Base-by-base conservation (phyloP, 768 basidiomycete species). In the Tricholoma flavovirens region DNA sequence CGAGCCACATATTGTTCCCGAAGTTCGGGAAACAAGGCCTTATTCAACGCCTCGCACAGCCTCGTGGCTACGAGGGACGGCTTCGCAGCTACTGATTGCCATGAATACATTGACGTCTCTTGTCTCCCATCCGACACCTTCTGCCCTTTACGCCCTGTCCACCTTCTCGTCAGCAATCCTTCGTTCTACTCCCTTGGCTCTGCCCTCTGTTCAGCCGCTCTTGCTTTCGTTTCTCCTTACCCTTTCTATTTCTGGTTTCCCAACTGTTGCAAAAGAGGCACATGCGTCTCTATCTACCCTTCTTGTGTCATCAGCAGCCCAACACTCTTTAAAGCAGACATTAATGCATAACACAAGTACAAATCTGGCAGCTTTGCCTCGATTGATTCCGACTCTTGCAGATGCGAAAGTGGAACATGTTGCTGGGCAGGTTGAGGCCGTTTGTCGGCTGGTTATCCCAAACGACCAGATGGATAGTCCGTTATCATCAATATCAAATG, bases 21-120 rank as follows among this genome's bases (percentile, higher is more conserved):
- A 58, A 10, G 55, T 51, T 10, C 60, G 62, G 4, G 56, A 63
- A n/a, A 58, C 72, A 30, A 67, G 62, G n/a, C 74, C 74, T 9
- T 82, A 75, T 61, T 64, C 75, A 17, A 83, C 83, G n/a, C 62
- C 69, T 3, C 81, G 93, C 4, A 87, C 89, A 0, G 66, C 82
- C 11, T 75, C 85, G 0, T 98, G 95, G 90, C 77, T 97, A 43
- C 79, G 78, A 19, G 93, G 82, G 33, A 93, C 92, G 1, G 76
- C 89, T 2, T 80, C 90, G 5, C 93, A 97, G 64, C 72, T 98
- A 10, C 83, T 88, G 46, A 86, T 92, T 21, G 91, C 93, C 7
- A 67, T 98, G 51, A 89, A 91, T 60, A 75, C 86, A 0, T 73
- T 98, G 17, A 80, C 87, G 1, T 78, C 87, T 0, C 76, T 93